Evolutionary conservation across 2,329 filamentous ascomycete species (phyloP).

Genomic region (Zasmidium cellare): DNA sequence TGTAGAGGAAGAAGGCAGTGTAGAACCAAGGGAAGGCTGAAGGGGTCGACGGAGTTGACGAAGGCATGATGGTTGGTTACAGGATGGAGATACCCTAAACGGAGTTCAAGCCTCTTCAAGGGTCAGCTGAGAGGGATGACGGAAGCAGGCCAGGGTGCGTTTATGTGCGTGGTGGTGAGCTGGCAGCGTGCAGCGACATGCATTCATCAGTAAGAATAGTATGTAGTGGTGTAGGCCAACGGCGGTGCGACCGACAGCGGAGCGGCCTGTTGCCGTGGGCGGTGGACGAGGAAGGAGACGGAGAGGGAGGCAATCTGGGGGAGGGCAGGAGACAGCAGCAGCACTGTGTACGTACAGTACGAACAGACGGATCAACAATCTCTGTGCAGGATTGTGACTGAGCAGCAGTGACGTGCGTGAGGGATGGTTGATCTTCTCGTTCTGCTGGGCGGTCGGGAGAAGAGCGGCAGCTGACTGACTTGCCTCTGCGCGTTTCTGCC

Average conservation of each 20-base stretch:
- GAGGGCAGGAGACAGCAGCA: not conserved
- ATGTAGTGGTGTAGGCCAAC: no score
- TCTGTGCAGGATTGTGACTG: no score
- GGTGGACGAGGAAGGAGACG: no score
- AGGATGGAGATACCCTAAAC: not conserved
- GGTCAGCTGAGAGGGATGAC: conserved; percentile 2
- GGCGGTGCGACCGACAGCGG: not conserved
- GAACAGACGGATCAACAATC: no score
- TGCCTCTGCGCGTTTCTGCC: not conserved
- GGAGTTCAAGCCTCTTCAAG: not conserved
- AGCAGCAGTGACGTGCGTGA: no score
- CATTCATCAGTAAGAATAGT: no score
- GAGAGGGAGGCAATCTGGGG: not conserved
- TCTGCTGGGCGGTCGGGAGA: no score
- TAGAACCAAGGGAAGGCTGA: conserved; percentile 60
- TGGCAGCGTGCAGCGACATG: not conserved
- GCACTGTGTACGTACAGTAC: no score
- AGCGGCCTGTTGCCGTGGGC: not conserved
- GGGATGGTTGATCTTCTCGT: no score
- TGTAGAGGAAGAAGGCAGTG: conserved; percentile 70
- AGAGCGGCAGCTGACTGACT: not conserved
- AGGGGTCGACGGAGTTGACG: not conserved
- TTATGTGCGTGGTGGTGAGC: not conserved
- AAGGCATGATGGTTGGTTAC: not conserved
- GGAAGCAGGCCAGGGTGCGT: not conserved